A percentile compares a stretch with the other conserved stretches of the same genome.
Conservation (phyloP, 305 asterid genomes). For the Fraxinus xanthoxyloides region DNA sequence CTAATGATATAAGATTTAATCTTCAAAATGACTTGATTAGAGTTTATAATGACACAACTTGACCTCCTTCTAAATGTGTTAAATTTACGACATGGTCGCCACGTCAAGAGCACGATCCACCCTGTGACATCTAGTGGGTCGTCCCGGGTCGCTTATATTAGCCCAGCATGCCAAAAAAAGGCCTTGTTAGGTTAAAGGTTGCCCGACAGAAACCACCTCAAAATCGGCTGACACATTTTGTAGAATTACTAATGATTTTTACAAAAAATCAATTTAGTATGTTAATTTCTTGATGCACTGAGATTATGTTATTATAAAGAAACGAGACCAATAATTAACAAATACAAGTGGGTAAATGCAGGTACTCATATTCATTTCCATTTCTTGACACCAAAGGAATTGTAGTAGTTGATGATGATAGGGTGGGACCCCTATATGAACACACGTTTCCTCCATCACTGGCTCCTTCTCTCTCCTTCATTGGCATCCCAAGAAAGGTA, state of each 20-base stretch:
- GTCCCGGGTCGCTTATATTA: not conserved
- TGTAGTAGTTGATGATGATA: constrained; percentile 66
- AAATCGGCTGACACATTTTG: not conserved
- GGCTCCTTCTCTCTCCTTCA: constrained; percentile 81
- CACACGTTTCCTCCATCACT: constrained; percentile 85
- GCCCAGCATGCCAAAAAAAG: too few species aligned
- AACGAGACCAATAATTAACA: not conserved
- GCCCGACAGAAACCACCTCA: not conserved
- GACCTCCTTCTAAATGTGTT: too few species aligned
- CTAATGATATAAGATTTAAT: not conserved
- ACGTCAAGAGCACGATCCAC: not conserved
- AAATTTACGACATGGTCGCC: too few species aligned
- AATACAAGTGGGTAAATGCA: constrained; percentile 31
- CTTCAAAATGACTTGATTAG: constrained; percentile 8
- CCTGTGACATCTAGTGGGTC: not conserved
- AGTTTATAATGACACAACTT: not conserved
- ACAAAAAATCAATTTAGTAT: not conserved
- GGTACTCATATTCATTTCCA: constrained; percentile 88
- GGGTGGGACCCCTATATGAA: constrained; percentile 93
- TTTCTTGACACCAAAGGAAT: constrained; percentile 94
- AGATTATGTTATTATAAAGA: not conserved
- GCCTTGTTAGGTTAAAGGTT: not conserved
- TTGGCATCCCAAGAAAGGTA: constrained; percentile 91
- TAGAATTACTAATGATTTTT: not conserved
- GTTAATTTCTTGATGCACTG: constrained; percentile 20